Evolutionary conservation across 2,329 filamentous ascomycete genomes (phyloP).

Genomic region (Biscogniauxia mediterranea): DNA sequence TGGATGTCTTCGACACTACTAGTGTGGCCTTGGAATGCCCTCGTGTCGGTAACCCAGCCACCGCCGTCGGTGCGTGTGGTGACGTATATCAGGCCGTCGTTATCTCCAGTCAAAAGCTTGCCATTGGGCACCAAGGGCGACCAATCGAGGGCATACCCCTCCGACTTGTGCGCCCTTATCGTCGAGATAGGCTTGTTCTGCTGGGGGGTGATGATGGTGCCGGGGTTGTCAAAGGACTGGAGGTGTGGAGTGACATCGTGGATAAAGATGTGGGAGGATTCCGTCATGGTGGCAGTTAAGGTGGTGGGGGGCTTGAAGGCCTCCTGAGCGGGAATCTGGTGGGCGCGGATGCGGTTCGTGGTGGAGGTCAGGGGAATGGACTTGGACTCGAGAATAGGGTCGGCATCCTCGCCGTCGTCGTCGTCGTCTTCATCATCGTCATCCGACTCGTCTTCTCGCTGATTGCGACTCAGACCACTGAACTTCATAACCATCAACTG

Average conservation of each 20-base stretch:
- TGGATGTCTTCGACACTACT: conserved; percentile 91
- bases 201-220: conserved; percentile 72
- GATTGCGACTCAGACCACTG: conserved; percentile 86
- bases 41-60: conserved; percentile 82
- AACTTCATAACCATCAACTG: conserved; percentile 95
- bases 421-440: conserved; percentile 70
- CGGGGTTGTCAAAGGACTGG: conserved; percentile 84
- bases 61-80: conserved; percentile 86
- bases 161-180: conserved; percentile 84
- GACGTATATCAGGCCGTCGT: conserved; percentile 82
- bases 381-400: conserved; percentile 92
- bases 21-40: conserved; percentile 79
- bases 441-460: conserved; percentile 66
- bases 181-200: conserved; percentile 88
- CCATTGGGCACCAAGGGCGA: conserved; percentile 77
- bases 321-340: conserved; percentile 73
- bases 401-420: conserved; percentile 72
- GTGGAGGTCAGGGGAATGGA: conserved; percentile 82
- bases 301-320: conserved; percentile 73
- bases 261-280: conserved; percentile 83
- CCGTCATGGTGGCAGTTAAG: conserved; percentile 87
- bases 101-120: conserved; percentile 89
- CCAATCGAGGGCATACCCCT: conserved; percentile 98
- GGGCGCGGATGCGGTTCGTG: conserved; percentile 88
- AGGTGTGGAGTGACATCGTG: conserved; percentile 93